These are phyloP conservation scores for Alternaria alternata DNA, from an alignment of 2,329 filamentous ascomycete genomes.

Conservation along the genomic window DNA sequence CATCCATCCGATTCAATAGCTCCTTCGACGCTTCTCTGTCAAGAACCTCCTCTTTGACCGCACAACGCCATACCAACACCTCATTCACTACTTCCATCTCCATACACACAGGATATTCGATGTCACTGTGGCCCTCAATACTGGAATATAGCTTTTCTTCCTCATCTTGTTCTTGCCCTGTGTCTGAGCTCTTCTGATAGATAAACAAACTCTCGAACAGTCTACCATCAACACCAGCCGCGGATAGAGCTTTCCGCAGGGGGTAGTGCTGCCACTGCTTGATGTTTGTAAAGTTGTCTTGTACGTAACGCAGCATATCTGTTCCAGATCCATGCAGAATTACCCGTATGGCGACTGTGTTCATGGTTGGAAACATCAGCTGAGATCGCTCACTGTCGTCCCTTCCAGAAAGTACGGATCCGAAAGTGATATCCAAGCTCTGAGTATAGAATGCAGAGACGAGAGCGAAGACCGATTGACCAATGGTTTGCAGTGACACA, in stretches of 20 bases:
- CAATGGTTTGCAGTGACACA: constrained; percentile 78
- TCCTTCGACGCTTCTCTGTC: constrained; percentile 55
- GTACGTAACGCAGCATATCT: constrained; percentile 75
- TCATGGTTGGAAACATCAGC: constrained; percentile 89
- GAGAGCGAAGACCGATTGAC: constrained; percentile 78
- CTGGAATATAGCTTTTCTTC: constrained; percentile 65
- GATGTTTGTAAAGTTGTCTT: constrained; percentile 72
- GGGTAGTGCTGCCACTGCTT: constrained; percentile 80
- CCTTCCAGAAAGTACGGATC: constrained; percentile 84
- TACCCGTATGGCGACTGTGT: constrained; percentile 79
- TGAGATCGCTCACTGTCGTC: constrained; percentile 73
- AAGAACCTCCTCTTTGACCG: constrained; percentile 68
- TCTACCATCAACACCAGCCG: constrained; percentile 56
- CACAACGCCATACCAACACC: constrained; percentile 73
- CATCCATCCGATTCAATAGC: constrained; percentile 68
- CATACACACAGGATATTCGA: constrained; percentile 83
- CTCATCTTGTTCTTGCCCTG: constrained; percentile 34
- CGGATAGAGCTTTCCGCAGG: constrained; percentile 71
- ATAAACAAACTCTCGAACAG: constrained; percentile 73
- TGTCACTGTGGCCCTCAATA: constrained; percentile 68
- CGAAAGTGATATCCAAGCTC: constrained; percentile 80
- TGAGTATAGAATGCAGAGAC: constrained; percentile 69
- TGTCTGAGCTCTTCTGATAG: constrained; percentile 64
- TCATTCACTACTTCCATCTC: constrained; percentile 74
- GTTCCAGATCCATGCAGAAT: constrained; percentile 73